Percentiles rank a stretch among this genome's conserved stretches.
Conservation (phyloP, 495 filamentous ascomycete genomes). For the Penicillium angulare region DNA sequence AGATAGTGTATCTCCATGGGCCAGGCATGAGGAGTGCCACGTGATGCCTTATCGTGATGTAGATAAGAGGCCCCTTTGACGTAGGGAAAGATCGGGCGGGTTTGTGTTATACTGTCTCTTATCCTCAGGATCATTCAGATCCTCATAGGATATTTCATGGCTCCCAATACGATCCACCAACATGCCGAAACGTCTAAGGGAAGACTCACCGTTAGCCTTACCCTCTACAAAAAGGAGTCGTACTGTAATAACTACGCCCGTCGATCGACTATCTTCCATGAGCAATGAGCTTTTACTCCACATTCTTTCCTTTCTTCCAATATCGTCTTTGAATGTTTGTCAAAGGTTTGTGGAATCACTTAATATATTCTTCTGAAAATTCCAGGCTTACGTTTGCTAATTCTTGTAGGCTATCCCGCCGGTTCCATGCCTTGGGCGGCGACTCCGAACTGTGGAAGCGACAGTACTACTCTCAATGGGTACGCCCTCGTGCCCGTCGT, state of each 20-base stretch:
- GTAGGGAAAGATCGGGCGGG: constrained; percentile 9
- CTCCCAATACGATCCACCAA: constrained; percentile 6
- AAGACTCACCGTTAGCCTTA: constrained; percentile 11
- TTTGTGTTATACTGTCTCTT: no score
- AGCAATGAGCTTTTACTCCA: constrained; percentile 88
- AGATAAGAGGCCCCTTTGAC: constrained; percentile 20
- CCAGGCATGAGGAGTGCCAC: no score
- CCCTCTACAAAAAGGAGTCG: constrained; percentile 38
- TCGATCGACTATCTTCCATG: constrained; percentile 57
- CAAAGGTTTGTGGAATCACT: constrained; percentile 54
- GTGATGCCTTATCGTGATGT: constrained; percentile 11
- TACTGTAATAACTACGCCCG: constrained; percentile 11
- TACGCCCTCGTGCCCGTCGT: constrained; percentile 75
- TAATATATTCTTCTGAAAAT: not conserved
- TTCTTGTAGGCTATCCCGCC: constrained; percentile 63
- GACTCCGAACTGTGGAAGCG: constrained; percentile 93
- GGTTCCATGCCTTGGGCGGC: constrained; percentile 68
- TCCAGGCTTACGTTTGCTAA: constrained; percentile 6
- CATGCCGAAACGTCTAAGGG: constrained; percentile 48
- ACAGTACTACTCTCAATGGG: constrained; percentile 85
- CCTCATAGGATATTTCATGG: not conserved
- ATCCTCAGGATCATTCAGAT: not conserved
- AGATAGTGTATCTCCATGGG: no score
- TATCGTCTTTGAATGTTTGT: constrained; percentile 64
- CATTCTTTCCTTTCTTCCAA: constrained; percentile 74